Evolutionary conservation across 352 stramenopile genomes (phyloP).

Genomic region (Globisporangium nagaii): DNA sequence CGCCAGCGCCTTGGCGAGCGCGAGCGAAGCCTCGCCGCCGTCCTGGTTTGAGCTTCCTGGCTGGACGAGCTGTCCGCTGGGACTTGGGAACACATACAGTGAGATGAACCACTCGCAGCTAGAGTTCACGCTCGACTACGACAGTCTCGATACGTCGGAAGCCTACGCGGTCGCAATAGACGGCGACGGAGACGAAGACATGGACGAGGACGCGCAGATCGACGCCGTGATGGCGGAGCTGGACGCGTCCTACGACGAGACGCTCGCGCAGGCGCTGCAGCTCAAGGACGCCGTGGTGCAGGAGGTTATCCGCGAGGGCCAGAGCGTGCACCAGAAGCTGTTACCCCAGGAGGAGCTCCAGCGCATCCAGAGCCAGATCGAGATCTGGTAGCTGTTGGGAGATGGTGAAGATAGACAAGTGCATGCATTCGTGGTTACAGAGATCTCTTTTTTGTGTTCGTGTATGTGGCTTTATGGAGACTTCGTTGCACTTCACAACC

Average conservation of each 20-base stretch:
- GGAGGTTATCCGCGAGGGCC: constrained; percentile 38
- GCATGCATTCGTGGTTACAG: too few relatives aligned
- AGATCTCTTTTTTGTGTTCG: too few relatives aligned
- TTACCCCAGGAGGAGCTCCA: constrained; percentile 65
- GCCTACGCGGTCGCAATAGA: constrained; percentile 29
- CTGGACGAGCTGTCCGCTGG: constrained; percentile 43
- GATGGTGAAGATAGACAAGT: too few relatives aligned
- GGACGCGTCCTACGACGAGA: constrained; percentile 39
- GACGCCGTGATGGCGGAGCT: constrained; percentile 44
- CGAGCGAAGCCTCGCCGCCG: constrained; percentile 4
- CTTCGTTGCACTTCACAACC: too few relatives aligned
- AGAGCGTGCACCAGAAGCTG: constrained; percentile 35
- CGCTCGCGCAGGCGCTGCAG: constrained; percentile 24
- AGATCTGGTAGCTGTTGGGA: constrained; percentile 50
- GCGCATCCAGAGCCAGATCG: constrained; percentile 71
- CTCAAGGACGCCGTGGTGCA: constrained; percentile 41
- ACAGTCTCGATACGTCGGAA: constrained; percentile 24
- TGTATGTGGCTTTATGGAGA: too few relatives aligned
- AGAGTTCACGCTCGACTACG: constrained; percentile 45
- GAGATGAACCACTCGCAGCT: constrained; percentile 10
- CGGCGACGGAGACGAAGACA: constrained; percentile 12
- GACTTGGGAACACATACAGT: constrained; percentile 31
- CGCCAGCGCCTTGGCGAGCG: not conserved
- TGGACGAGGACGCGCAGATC: constrained; percentile 31
- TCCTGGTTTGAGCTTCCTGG: constrained; percentile 30